Percentiles rank a stretch among this genome's conserved stretches.
These are phyloP conservation scores for Oldenlandia corymbosa DNA, from an alignment of 257 asterid species.

Conservation along the genomic window DNA sequence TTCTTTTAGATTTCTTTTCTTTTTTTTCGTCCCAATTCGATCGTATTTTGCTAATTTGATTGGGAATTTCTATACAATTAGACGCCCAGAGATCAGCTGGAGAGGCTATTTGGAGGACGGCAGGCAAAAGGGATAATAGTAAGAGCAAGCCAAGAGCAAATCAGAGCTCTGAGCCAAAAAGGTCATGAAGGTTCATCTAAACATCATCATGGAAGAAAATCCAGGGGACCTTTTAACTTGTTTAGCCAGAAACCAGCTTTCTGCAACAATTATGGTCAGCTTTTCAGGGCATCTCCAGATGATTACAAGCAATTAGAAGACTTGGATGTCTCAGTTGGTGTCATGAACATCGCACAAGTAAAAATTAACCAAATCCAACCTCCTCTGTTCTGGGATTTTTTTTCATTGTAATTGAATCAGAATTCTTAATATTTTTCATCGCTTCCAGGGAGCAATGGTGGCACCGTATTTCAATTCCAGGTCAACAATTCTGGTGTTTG, in stretches of 20 bases:
- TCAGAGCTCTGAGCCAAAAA: slow-evolving; percentile 28
- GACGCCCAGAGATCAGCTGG: slow-evolving; percentile 24
- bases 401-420: too few relatives aligned
- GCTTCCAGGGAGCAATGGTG: slow-evolving; percentile 42
- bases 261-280: slow-evolving; percentile 27
- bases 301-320: slow-evolving; percentile 27
- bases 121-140: slow-evolving; percentile 30
- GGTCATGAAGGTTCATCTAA: slow-evolving; percentile 13
- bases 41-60: too few relatives aligned
- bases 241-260: slow-evolving; percentile 20
- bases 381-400: background rate
- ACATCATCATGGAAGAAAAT: slow-evolving; percentile 16
- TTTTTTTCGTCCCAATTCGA: background rate
- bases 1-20: background rate
- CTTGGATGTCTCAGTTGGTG: slow-evolving; percentile 24
- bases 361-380: background rate
- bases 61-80: background rate
- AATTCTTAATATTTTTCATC: background rate
- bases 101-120: slow-evolving; percentile 28
- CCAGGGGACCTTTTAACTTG: slow-evolving; percentile 29
- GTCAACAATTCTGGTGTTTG: slow-evolving; percentile 30
- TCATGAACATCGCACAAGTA: slow-evolving; percentile 42
- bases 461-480: slow-evolving; percentile 38
- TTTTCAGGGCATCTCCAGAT: slow-evolving; percentile 27
- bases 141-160: slow-evolving; percentile 37